Evolutionary conservation across 768 basidiomycete species (phyloP).

Genomic region (Tricholoma bakamatsutake): DNA sequence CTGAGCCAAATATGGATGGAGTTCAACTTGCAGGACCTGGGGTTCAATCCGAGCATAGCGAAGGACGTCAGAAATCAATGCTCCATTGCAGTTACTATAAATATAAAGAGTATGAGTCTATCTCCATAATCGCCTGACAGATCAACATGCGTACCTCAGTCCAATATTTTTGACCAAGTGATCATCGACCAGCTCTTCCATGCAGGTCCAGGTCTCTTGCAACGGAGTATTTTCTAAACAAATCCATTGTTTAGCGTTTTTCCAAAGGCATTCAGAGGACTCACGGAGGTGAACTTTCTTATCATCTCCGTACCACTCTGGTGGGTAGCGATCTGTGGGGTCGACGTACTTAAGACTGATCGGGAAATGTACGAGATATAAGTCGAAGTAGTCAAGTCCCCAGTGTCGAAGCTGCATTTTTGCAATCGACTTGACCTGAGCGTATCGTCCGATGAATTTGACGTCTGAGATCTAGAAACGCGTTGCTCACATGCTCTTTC

Average conservation of each 20-base stretch:
- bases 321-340: constrained; percentile 68
- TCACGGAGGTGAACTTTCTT: constrained; percentile 60
- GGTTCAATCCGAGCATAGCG: constrained; percentile 75
- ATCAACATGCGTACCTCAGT: constrained; percentile 40
- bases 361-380: constrained; percentile 84
- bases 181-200: constrained; percentile 75
- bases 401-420: constrained; percentile 70
- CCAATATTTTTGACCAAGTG: constrained; percentile 77
- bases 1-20: constrained; percentile 69
- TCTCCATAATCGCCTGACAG: background rate
- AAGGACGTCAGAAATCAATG: constrained; percentile 67
- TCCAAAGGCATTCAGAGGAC: constrained; percentile 8
- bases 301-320: constrained; percentile 77
- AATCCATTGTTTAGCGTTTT: background rate
- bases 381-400: constrained; percentile 82
- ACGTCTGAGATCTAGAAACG: background rate
- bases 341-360: constrained; percentile 78
- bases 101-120: background rate
- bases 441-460: background rate
- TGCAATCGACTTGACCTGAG: constrained; percentile 46
- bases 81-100: constrained; percentile 66
- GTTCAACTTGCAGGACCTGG: constrained; percentile 62
- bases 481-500: constrained; percentile 56
- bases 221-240: constrained; percentile 58
- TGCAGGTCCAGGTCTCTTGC: constrained; percentile 77